A percentile compares a stretch with the other conserved stretches of the same genome.
These are phyloP conservation scores for Candolleomyces eurysporus DNA, from an alignment of 768 basidiomycete genomes.

Conservation along the genomic window DNA sequence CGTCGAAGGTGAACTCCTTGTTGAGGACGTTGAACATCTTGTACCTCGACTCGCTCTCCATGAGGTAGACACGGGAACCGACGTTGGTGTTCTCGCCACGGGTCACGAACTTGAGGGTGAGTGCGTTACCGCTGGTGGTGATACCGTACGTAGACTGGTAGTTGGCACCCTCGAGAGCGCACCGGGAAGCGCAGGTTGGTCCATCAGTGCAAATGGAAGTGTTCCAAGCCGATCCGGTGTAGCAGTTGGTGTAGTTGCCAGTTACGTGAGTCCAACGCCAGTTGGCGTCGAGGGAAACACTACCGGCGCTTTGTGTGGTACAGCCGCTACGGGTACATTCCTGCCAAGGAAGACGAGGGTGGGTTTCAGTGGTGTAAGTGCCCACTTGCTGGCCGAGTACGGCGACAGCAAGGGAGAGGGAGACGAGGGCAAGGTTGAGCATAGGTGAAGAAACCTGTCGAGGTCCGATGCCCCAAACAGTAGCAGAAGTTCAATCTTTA, in stretches of 20 bases:
- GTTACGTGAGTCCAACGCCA: conserved; percentile 54
- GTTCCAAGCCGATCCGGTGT: conserved; percentile 59
- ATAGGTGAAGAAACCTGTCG: not conserved
- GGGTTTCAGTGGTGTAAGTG: conserved; percentile 46
- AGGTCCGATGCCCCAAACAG: not conserved
- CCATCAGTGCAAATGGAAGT: conserved; percentile 48
- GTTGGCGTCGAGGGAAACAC: conserved; percentile 53
- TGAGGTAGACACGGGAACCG: conserved; percentile 49
- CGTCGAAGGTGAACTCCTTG: conserved; percentile 62
- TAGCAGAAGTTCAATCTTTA: not conserved
- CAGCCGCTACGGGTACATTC: conserved; percentile 47
- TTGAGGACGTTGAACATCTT: conserved; percentile 44
- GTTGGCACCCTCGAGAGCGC: conserved; percentile 45
- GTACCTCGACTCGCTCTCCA: conserved; percentile 46
- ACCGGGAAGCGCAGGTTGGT: conserved; percentile 43
- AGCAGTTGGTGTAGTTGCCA: conserved; percentile 41
- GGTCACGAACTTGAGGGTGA: conserved; percentile 51
- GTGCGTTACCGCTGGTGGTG: conserved; percentile 42
- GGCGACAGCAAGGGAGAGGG: conserved; percentile 39
- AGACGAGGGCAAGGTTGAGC: conserved; percentile 29
- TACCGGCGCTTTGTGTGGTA: conserved; percentile 28
- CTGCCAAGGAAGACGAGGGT: conserved; percentile 44
- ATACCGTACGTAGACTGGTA: conserved; percentile 54
- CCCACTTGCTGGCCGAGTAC: conserved; percentile 55
- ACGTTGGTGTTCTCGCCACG: conserved; percentile 33